Percentiles rank a stretch among this genome's conserved stretches.
Conservation (phyloP, 2,329 filamentous ascomycete species). For the Aspergillus chevalieri region DNA sequence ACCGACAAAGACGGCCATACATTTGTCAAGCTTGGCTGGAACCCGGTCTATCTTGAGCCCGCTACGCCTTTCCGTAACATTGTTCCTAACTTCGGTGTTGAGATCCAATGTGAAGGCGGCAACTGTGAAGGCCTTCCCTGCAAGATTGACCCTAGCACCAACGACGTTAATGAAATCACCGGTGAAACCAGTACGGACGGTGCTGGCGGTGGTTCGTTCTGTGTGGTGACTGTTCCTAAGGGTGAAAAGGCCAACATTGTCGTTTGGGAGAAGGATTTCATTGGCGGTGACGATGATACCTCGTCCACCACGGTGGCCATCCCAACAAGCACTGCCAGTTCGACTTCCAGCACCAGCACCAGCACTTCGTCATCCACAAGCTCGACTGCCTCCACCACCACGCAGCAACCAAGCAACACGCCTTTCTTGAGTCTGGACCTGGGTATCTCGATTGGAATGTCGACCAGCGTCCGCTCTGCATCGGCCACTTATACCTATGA, state of each 20-base stretch:
- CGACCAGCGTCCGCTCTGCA: slow-evolving; percentile 14
- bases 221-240: slow-evolving; percentile 67
- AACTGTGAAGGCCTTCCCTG: slow-evolving; percentile 70
- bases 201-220: slow-evolving; percentile 65
- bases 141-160: slow-evolving; percentile 57
- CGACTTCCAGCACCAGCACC: slow-evolving; percentile 8
- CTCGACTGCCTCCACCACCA: slow-evolving; percentile 8
- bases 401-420: slow-evolving; percentile 8
- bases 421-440: slow-evolving; percentile 13
- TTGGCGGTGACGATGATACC: slow-evolving; percentile 3
- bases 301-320: slow-evolving; percentile 8
- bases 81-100: slow-evolving; percentile 61
- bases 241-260: slow-evolving; percentile 63
- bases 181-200: slow-evolving; percentile 52
- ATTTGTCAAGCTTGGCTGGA: slow-evolving; percentile 70
- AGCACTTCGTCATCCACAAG: slow-evolving; percentile 8
- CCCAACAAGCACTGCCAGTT: slow-evolving; percentile 8
- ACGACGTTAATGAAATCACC: slow-evolving; percentile 53
- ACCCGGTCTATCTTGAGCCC: slow-evolving; percentile 62
- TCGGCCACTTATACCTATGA: slow-evolving; percentile 23
- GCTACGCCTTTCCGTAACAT: slow-evolving; percentile 49
- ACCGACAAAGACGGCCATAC: slow-evolving; percentile 59
- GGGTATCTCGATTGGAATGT: slow-evolving; percentile 7
- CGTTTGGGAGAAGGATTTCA: slow-evolving; percentile 42
- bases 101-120: slow-evolving; percentile 61